These are phyloP conservation scores for Lasiodiplodia sp. DNA, from an alignment of 2,329 filamentous ascomycete species.

Conservation along the genomic window DNA sequence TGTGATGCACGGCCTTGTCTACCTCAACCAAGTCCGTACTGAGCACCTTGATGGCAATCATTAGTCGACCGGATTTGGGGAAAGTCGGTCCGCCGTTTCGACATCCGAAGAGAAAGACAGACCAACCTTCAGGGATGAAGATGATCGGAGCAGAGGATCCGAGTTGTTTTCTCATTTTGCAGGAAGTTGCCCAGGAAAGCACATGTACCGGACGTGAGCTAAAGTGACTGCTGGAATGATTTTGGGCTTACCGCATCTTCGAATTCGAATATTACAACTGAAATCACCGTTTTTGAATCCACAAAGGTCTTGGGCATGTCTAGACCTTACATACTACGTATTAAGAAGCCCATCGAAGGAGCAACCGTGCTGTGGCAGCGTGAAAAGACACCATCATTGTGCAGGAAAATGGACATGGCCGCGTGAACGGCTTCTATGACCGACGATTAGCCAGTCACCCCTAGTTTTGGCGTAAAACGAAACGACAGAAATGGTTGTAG, in stretches of 20 bases:
- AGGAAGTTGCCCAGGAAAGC: background rate
- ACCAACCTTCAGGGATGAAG: background rate
- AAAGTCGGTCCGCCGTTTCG: background rate
- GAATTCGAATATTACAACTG: too few relatives aligned
- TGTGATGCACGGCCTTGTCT: background rate
- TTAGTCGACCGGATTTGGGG: background rate
- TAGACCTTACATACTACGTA: too few relatives aligned
- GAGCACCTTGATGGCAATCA: conserved; percentile 13
- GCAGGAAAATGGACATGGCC: background rate
- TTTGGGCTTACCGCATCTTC: too few relatives aligned
- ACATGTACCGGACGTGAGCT: background rate
- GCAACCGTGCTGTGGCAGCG: too few relatives aligned
- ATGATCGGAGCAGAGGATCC: background rate
- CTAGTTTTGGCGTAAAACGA: too few relatives aligned
- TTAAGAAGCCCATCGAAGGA: too few relatives aligned
- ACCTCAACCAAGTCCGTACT: background rate
- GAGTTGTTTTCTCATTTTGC: background rate
- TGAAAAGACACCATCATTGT: too few relatives aligned
- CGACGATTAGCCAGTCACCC: too few relatives aligned
- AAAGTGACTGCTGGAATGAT: background rate
- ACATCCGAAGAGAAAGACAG: background rate
- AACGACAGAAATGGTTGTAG: too few relatives aligned
- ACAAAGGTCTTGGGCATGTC: too few relatives aligned
- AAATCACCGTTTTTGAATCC: too few relatives aligned
- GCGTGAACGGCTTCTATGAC: too few relatives aligned